Base-by-base conservation (phyloP, 1,139 yeast genomes). In the Yamadazyma spencermartinsiae region DNA sequence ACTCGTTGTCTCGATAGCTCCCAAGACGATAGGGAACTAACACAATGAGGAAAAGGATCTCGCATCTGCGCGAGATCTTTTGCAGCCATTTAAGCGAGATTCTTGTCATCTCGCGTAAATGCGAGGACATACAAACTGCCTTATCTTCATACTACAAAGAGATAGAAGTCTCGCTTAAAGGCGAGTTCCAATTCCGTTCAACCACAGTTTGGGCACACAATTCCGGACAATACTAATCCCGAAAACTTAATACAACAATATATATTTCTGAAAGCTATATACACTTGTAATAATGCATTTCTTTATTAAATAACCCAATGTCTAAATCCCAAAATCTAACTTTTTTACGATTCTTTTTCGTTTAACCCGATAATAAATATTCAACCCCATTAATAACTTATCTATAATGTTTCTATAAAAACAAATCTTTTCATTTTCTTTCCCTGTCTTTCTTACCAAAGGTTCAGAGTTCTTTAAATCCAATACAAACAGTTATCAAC, bases 301-400 rank as follows among this genome's bases (percentile, higher is more conserved):
- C 56, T 51, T 48, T 58, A 50, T 55, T 52, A 54, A 46, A 45
- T 49, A 58, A 58, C 65, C 66, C 70, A 60, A 64, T 61, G 71
- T 65, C 72, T 65, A 65, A 65, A 63, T 62, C 70, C 31, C 26
- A 23, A 63, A 51, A 56, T 44, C 39, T 42, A 48, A 49, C 49
- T 44, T 43, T 52, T 49, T 49, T 46, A 28, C 16, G 16, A 14
- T 16, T 28, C 8, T 28, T 26, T n/a, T 28, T 28, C 50, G 48
- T 49, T 43, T 43, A 51, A 50, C 49, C 56, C 56, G 52, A 42
- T 49, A 48, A 48, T 53, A 50, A 48, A 50, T 53, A 51, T 55
- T 51, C 52, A 51, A 50, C 55, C 60, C 61, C 63, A 58, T 57
- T 58, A 60, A 59, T 53, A 56, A 60, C 61, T 58, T 54, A 56